These are phyloP conservation scores for Penicillium canariense DNA, from an alignment of 495 filamentous ascomycete genomes.

Conservation along the genomic window DNA sequence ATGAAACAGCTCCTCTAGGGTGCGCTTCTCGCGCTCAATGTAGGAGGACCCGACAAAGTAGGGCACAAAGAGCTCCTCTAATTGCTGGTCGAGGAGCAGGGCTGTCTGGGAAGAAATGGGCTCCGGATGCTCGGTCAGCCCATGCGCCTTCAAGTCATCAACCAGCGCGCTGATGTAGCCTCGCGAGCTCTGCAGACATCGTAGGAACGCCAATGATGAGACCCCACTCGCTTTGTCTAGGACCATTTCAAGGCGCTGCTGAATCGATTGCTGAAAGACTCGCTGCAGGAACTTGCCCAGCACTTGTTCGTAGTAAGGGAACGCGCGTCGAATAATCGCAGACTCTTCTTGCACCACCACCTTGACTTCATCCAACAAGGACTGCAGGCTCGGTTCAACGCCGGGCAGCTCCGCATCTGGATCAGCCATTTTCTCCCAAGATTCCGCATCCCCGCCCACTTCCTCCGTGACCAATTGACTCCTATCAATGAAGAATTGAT, in stretches of 20 bases:
- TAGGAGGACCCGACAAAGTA: conserved; percentile 93
- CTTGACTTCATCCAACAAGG: conserved; percentile 87
- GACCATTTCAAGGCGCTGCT: conserved; percentile 94
- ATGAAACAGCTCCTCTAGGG: conserved; percentile 86
- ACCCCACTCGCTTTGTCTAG: conserved; percentile 88
- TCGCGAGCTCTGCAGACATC: conserved; percentile 85
- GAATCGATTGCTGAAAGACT: conserved; percentile 96
- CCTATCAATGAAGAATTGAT: conserved; percentile 96
- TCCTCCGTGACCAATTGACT: conserved; percentile 90
- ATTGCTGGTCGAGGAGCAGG: conserved; percentile 85
- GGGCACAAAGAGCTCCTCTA: conserved; percentile 94
- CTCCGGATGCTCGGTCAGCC: conserved; percentile 92
- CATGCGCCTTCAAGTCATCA: conserved; percentile 91
- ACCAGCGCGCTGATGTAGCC: conserved; percentile 80
- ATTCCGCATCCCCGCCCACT: conserved; percentile 75
- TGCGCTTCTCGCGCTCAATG: conserved; percentile 89
- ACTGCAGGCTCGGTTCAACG: conserved; percentile 88
- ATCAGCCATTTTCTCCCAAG: conserved; percentile 88
- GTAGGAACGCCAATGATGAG: conserved; percentile 87
- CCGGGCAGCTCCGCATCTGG: conserved; percentile 88
- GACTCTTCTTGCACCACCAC: conserved; percentile 97
- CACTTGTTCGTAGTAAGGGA: conserved; percentile 94
- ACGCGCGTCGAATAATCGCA: conserved; percentile 89
- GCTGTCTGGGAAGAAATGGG: conserved; percentile 83
- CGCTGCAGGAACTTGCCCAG: conserved; percentile 88